phyloP scores from a whole-genome alignment of 2,329 filamentous ascomycete genomes.

The Alternaria sp. region DNA sequence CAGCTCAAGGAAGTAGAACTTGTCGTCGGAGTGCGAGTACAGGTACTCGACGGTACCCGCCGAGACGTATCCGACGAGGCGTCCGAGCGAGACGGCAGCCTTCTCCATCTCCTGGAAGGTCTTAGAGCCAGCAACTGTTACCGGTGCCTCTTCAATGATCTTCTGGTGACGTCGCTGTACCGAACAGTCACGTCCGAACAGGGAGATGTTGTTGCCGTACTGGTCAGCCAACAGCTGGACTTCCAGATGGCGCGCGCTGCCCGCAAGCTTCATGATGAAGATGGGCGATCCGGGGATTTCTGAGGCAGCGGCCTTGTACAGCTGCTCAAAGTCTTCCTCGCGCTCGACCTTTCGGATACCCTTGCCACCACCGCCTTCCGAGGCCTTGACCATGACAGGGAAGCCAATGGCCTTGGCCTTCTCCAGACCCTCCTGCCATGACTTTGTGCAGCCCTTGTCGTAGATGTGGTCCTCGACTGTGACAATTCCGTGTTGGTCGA shows the following conservation, averaged over 20 bases:
- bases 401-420: slow-evolving; percentile 93
- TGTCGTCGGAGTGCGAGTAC: slow-evolving; percentile 96
- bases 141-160: slow-evolving; percentile 98
- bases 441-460: slow-evolving; percentile 87
- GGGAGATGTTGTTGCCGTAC: slow-evolving; percentile 99
- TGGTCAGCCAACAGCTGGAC: slow-evolving; percentile 97
- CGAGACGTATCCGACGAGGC: slow-evolving; percentile 96
- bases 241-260: slow-evolving; percentile 95
- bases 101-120: slow-evolving; percentile 98
- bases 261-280: slow-evolving; percentile 99
- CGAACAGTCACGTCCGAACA: slow-evolving; percentile 98
- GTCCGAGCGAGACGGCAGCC: slow-evolving; percentile 91
- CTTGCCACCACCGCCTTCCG: slow-evolving; percentile 98
- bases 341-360: slow-evolving; percentile 94
- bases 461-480: slow-evolving; percentile 89
- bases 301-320: slow-evolving; percentile 95
- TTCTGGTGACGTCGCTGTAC: slow-evolving; percentile 99
- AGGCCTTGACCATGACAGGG: slow-evolving; percentile 99
- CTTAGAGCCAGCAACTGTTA: slow-evolving; percentile 88
- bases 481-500: slow-evolving; percentile 86
- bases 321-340: slow-evolving; percentile 82
- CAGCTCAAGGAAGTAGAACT: slow-evolving; percentile 99
- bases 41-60: slow-evolving; percentile 99
- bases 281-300: slow-evolving; percentile 99
- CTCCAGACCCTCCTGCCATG: slow-evolving; percentile 86